Base-by-base conservation (phyloP, 208 protist species). In the Leishmania tarentolae region DNA sequence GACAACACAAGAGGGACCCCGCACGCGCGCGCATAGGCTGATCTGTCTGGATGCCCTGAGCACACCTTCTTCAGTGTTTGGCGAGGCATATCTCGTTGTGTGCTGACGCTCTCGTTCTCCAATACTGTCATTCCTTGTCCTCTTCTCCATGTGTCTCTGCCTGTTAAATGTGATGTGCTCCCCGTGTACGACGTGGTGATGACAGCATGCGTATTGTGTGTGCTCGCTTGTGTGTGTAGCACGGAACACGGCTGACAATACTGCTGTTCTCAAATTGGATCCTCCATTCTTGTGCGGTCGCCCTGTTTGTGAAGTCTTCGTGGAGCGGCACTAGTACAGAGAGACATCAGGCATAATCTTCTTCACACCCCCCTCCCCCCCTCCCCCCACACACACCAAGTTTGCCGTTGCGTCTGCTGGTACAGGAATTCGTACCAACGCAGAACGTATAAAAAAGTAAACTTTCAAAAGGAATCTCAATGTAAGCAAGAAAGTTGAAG, bases 251-350 rank as follows among this genome's bases (percentile, higher is more conserved):
- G 0, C 17, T 69, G 56, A 69, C 50, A 8, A 46, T 68, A 52
- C 17, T 81, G 31, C 47, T 71, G 40, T 40, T 46, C 40, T 13
- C 66, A 15, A 47, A 17, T 71, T 19, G 31, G n/a, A n/a, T 65
- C 31, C 21, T 31, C n/a, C 72, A 47, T 24, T 44, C 53, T 63
- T 17, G 81, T 61, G 42, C 50, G 77, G 28, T 83, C 50, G 70
- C 46, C 15, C 65, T 7, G 19, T 59, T 56, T 82, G 31, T 40
- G 31, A 35, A 35, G 24, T 68, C 61, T 35, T 11, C 37, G 61
- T 5, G 17, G 19, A 31, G 28, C 5, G 42, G n/a, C 7, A 71
- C 47, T 11, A 71, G 3, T 0, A 7, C 66, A 2, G 40, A 71
- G 66, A 21, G 2, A 31, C 17, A 17, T 28, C 57, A 31, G 15